phyloP scores from a whole-genome alignment of 2,329 filamentous ascomycete species.

The Waltergamsia citrina region DNA sequence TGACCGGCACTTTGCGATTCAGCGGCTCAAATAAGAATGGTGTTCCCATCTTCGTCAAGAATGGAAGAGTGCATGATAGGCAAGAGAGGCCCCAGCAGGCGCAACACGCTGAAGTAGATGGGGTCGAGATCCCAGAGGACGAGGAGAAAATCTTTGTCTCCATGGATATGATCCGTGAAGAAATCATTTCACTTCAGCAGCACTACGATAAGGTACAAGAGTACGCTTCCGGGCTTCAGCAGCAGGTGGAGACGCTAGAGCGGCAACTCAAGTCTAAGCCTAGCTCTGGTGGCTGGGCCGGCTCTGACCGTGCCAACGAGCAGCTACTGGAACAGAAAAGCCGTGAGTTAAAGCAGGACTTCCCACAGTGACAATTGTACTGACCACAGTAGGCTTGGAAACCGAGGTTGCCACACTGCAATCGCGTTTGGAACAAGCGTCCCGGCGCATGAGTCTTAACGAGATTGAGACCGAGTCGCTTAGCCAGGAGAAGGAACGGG shows the following conservation, averaged over 20 bases:
- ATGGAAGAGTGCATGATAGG: constrained; percentile 39
- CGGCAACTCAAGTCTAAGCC: constrained; percentile 36
- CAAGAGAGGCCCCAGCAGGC: constrained; percentile 20
- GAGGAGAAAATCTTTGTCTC: constrained; percentile 51
- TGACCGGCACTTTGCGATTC: constrained; percentile 43
- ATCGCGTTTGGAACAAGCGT: constrained; percentile 50
- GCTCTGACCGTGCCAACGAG: constrained; percentile 32
- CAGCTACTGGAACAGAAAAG: constrained; percentile 42
- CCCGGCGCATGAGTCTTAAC: constrained; percentile 50
- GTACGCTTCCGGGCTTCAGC: constrained; percentile 42
- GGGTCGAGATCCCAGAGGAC: constrained; percentile 38
- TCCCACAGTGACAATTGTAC: neutral
- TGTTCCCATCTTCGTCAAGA: constrained; percentile 45
- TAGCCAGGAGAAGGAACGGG: constrained; percentile 54
- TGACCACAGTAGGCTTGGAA: constrained; percentile 37
- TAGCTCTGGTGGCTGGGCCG: constrained; percentile 27
- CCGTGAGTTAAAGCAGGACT: constrained; percentile 31
- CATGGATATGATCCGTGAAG: constrained; percentile 51
- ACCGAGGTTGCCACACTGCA: constrained; percentile 50
- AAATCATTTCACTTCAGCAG: constrained; percentile 44
- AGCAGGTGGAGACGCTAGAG: constrained; percentile 40
- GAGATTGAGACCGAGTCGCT: constrained; percentile 56
- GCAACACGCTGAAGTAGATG: constrained; percentile 38
- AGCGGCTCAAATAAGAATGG: constrained; percentile 41
- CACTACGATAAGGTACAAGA: constrained; percentile 46